A percentile compares a stretch with the other conserved stretches of the same genome.
Evolutionary conservation across 192 early-diverging fungal species (phyloP).

Genomic region (Coemansia sp.): DNA sequence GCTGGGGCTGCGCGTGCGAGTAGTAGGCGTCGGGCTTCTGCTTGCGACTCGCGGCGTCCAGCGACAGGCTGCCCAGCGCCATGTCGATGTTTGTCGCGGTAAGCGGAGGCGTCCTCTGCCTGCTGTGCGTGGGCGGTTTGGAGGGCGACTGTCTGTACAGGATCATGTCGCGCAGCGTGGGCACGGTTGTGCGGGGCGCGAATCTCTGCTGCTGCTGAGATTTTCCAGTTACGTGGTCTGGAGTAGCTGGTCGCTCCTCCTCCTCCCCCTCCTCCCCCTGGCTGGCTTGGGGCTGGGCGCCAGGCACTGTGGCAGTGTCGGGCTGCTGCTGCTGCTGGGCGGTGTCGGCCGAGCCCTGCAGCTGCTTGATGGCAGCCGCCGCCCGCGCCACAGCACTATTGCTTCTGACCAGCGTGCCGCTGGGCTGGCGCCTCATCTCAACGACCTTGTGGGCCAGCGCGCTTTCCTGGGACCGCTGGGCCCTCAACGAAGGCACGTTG

Average conservation of each 20-base stretch:
- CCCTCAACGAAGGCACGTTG: conserved; percentile 12
- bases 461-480: conserved; percentile 26
- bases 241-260: background rate
- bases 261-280: background rate
- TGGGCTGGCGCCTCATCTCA: background rate
- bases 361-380: conserved; percentile 40
- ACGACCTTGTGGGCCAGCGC: conserved; percentile 4
- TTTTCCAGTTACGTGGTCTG: conserved; percentile 22
- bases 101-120: conserved; percentile 12
- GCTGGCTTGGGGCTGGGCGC: background rate
- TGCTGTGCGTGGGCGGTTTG: conserved; percentile 15
- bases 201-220: conserved; percentile 2
- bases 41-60: conserved; percentile 26
- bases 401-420: conserved; percentile 23
- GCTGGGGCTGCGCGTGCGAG: background rate
- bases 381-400: conserved; percentile 53
- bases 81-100: conserved; percentile 7
- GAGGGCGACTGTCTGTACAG: conserved; percentile 31
- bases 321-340: background rate
- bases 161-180: conserved; percentile 50
- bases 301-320: background rate
- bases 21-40: conserved; percentile 3
- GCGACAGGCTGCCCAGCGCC: conserved; percentile 21
- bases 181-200: conserved; percentile 17
- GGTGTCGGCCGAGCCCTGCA: conserved; percentile 28